Percentiles rank a stretch among this genome's conserved stretches.
Evolutionary conservation across 192 early-diverging fungal species (phyloP).

Genomic region (Rhizoclosmatium globosum): DNA sequence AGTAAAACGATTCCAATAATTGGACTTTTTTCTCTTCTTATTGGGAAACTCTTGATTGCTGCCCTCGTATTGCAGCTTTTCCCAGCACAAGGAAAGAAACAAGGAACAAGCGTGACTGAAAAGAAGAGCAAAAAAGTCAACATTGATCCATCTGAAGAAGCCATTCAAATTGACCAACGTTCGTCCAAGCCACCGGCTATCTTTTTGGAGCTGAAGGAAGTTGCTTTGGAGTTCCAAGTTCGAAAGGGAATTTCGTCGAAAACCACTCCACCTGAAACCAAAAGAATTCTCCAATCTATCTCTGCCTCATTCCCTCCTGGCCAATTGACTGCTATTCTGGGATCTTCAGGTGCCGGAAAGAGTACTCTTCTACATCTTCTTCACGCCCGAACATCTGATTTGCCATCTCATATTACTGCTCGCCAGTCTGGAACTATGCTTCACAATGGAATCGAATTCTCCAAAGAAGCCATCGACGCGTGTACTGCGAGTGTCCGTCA

Average conservation of each 20-base stretch:
- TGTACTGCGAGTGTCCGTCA: slow-evolving; percentile 51
- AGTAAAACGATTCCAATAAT: slow-evolving; percentile 37
- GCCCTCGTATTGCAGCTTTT: slow-evolving; percentile 30
- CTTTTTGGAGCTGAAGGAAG: not conserved
- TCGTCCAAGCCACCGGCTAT: slow-evolving; percentile 5
- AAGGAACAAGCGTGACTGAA: slow-evolving; percentile 4
- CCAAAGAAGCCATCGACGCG: slow-evolving; percentile 37
- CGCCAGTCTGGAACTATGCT: slow-evolving; percentile 40
- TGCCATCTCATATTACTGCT: slow-evolving; percentile 30
- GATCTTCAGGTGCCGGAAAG: slow-evolving; percentile 56
- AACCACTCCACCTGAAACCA: not conserved
- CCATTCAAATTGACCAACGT: not conserved
- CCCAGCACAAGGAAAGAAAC: not conserved
- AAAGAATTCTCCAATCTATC: slow-evolving; percentile 47
- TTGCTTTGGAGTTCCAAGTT: not conserved
- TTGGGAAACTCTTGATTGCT: slow-evolving; percentile 43
- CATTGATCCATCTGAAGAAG: not conserved
- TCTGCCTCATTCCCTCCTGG: slow-evolving; percentile 40
- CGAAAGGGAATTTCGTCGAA: not conserved
- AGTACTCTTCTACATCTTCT: slow-evolving; percentile 53
- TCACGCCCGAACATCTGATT: slow-evolving; percentile 37
- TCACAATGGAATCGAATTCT: slow-evolving; percentile 36
- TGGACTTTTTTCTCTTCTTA: slow-evolving; percentile 36
- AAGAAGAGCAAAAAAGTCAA: not conserved
- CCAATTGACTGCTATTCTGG: slow-evolving; percentile 55